A percentile compares a stretch with the other conserved stretches of the same genome.
phyloP scores from a whole-genome alignment of 163 green algal species.

The Chlamydomonas reinhardtii region DNA sequence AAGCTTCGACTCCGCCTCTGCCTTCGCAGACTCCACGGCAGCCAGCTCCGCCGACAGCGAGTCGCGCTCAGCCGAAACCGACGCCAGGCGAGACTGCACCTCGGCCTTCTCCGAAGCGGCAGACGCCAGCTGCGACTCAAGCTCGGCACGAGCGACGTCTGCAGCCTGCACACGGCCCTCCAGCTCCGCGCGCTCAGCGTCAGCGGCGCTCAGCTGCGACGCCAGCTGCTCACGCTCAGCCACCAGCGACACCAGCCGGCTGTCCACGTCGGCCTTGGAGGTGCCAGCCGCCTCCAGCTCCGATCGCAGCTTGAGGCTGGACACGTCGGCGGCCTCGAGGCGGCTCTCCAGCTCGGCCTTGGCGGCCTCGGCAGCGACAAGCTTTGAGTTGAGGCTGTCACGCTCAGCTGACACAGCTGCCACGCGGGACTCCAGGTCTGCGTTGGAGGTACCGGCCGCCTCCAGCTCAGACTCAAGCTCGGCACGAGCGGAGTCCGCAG shows the following conservation, averaged over 20 bases:
- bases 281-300: not conserved
- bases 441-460: too few species aligned
- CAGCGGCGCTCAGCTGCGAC: not conserved
- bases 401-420: not conserved
- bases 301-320: not conserved
- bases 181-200: not conserved
- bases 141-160: not conserved
- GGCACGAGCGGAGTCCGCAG: not conserved
- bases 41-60: not conserved
- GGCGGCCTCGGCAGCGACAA: not conserved
- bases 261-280: not conserved
- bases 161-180: not conserved
- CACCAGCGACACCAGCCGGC: not conserved
- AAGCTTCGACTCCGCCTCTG: not conserved
- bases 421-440: not conserved
- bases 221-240: not conserved
- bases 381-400: not conserved
- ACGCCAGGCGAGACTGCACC: slow-evolving; percentile 20
- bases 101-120: not conserved
- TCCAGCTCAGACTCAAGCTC: not conserved
- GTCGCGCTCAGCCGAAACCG: not conserved
- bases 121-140: slow-evolving; percentile 5
- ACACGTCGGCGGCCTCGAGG: not conserved
- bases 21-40: not conserved
- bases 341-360: not conserved